Conservation (phyloP, 2,329 filamentous ascomycete species). For the Ilyonectria mors-panacis region DNA sequence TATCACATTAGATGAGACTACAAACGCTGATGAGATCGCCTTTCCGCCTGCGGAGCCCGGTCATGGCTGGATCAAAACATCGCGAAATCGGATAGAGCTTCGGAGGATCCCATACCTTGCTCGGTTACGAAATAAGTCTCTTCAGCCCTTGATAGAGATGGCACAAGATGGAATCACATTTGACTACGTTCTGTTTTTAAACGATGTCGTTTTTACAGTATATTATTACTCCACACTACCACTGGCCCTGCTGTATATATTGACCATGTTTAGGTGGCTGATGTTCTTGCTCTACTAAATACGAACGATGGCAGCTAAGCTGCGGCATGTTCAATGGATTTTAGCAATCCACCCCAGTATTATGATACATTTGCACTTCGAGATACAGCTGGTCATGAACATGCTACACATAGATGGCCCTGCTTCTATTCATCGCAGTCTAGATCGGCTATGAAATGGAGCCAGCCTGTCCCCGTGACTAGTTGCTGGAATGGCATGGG, state of each 20-base stretch:
- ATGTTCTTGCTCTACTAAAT: constrained; percentile 67
- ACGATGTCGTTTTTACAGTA: constrained; percentile 64
- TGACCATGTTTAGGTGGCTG: constrained; percentile 64
- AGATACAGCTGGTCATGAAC: constrained; percentile 64
- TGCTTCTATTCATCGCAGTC: constrained; percentile 12
- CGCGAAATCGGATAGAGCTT: constrained; percentile 65
- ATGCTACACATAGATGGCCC: constrained; percentile 55
- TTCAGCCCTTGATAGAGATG: constrained; percentile 69
- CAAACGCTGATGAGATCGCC: constrained; percentile 69
- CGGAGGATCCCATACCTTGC: constrained; percentile 79
- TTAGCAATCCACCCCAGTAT: constrained; percentile 63
- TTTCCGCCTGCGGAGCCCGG: constrained; percentile 51
- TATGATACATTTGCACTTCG: constrained; percentile 76
- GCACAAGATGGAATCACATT: constrained; percentile 62
- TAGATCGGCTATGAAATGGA: constrained; percentile 7
- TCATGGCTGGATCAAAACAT: constrained; percentile 74
- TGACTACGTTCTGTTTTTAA: constrained; percentile 72
- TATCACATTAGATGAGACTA: constrained; percentile 69
- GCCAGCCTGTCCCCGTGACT: too few relatives aligned
- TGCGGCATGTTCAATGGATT: constrained; percentile 73
- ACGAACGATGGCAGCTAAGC: constrained; percentile 71
- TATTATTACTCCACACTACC: too few relatives aligned
- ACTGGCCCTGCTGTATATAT: too few relatives aligned
- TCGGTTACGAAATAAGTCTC: constrained; percentile 71
- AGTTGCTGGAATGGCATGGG: too few relatives aligned